Percentiles rank a stretch among this genome's conserved stretches.
These are phyloP conservation scores for Fusarium sp. DNA, from an alignment of 2,329 filamentous ascomycete species.

Conservation along the genomic window DNA sequence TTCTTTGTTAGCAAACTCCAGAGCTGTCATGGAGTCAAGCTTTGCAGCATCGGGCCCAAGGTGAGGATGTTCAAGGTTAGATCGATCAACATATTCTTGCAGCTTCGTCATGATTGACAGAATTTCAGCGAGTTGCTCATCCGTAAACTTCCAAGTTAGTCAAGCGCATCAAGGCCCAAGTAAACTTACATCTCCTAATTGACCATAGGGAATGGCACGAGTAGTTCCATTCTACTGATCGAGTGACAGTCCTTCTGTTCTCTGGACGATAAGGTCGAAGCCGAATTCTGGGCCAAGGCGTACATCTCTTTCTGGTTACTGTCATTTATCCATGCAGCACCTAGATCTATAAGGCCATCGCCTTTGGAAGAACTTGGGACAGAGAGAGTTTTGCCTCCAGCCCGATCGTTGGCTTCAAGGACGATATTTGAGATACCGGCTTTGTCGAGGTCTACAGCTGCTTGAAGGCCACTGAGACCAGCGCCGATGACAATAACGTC, in stretches of 20 bases:
- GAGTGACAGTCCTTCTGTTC: neutral
- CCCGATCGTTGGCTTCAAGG: constrained; percentile 59
- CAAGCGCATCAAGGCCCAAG: rapidly evolving
- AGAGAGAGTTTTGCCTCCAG: constrained; percentile 57
- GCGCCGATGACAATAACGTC: neutral
- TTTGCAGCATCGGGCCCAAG: neutral
- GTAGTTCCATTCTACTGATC: neutral
- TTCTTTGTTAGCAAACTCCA: neutral
- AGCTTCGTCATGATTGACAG: neutral
- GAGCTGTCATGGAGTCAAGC: constrained; percentile 3
- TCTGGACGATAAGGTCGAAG: constrained; percentile 7
- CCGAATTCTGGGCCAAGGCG: constrained; percentile 5
- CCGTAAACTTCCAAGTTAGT: neutral
- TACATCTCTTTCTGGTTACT: constrained; percentile 16
- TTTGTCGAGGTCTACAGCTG: constrained; percentile 47
- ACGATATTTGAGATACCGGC: constrained; percentile 54
- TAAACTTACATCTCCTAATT: neutral
- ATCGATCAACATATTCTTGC: neutral
- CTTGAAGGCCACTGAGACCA: constrained; percentile 50
- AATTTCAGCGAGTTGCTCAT: neutral
- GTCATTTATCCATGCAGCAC: constrained; percentile 34
- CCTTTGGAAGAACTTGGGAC: rapidly evolving
- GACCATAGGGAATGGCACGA: neutral
- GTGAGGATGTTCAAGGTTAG: neutral
- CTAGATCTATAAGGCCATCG: constrained; percentile 1